phyloP scores from a whole-genome alignment of 2,329 filamentous ascomycete species.

The Fusarium algeriense region DNA sequence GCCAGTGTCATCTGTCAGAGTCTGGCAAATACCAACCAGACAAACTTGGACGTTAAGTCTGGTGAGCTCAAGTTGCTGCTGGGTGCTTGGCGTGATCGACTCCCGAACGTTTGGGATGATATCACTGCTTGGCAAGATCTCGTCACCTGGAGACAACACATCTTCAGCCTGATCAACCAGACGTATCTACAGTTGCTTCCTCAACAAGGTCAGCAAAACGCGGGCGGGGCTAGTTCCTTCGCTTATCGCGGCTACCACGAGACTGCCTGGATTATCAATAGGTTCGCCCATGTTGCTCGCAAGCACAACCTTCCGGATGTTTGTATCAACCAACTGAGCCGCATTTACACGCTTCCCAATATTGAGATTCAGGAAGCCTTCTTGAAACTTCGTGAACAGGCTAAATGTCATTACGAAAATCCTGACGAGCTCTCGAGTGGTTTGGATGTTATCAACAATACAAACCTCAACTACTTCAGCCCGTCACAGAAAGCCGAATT shows the following conservation, averaged over 20 bases:
- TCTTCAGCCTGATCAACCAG: conserved; percentile 96
- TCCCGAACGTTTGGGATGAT: conserved; percentile 99
- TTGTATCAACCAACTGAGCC: conserved; percentile 95
- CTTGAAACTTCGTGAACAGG: conserved; percentile 97
- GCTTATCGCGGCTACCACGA: conserved; percentile 98
- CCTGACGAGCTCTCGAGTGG: conserved; percentile 90
- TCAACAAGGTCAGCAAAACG: conserved; percentile 78
- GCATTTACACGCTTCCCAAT: conserved; percentile 98
- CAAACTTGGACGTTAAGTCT: conserved; percentile 92
- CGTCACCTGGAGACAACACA: conserved; percentile 99
- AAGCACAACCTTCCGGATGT: conserved; percentile 98
- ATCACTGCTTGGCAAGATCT: conserved; percentile 99
- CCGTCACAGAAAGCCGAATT: conserved; percentile 97
- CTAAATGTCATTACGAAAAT: conserved; percentile 98
- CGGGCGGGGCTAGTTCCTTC: conserved; percentile 86
- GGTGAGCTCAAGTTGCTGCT: conserved; percentile 94
- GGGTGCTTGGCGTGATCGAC: conserved; percentile 92
- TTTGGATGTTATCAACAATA: conserved; percentile 99
- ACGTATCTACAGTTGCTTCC: conserved; percentile 91
- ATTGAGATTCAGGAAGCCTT: conserved; percentile 99
- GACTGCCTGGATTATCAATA: conserved; percentile 99
- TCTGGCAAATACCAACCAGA: conserved; percentile 83
- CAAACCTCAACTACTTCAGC: conserved; percentile 98
- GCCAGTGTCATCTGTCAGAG: conserved; percentile 97
- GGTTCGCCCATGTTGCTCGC: conserved; percentile 95